Evolutionary conservation across 345 rosid genomes (phyloP).

Genomic region (Eucalyptus erythrocorys): DNA sequence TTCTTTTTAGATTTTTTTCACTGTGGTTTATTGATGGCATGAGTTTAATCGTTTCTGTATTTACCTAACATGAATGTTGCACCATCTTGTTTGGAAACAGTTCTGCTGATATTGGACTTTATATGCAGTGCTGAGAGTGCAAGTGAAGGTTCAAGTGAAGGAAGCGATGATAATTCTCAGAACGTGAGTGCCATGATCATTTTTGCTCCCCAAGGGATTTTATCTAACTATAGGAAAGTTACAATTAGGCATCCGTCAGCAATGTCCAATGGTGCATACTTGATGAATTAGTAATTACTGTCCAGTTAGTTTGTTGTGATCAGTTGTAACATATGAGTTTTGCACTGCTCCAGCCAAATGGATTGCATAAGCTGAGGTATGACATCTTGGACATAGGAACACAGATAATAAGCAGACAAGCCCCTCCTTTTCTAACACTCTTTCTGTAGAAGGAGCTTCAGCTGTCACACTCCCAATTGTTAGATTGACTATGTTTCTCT

Average conservation of each 20-base stretch:
- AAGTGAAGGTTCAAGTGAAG: conserved; percentile 96
- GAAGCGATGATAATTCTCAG: conserved; percentile 91
- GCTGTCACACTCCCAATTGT: background rate
- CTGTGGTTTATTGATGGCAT: background rate
- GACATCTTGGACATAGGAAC: background rate
- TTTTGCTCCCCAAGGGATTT: background rate
- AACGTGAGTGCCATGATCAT: conserved; percentile 39
- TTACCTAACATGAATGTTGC: background rate
- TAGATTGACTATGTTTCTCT: background rate
- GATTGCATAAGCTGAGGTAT: background rate
- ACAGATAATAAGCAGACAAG: background rate
- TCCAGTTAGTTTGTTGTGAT: background rate
- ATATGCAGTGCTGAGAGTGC: conserved; percentile 71
- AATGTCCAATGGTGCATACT: background rate
- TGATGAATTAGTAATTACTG: background rate
- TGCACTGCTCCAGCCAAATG: background rate
- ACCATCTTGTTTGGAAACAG: background rate
- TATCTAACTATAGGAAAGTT: background rate
- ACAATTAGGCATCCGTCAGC: background rate
- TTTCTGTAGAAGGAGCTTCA: background rate
- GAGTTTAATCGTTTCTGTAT: background rate
- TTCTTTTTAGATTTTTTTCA: background rate
- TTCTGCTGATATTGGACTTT: conserved; percentile 11
- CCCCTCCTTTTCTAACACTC: background rate
- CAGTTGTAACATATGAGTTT: background rate